Evolutionary conservation across 2,329 filamentous ascomycete genomes (phyloP).

Genomic region (Beauveria brongniartii): DNA sequence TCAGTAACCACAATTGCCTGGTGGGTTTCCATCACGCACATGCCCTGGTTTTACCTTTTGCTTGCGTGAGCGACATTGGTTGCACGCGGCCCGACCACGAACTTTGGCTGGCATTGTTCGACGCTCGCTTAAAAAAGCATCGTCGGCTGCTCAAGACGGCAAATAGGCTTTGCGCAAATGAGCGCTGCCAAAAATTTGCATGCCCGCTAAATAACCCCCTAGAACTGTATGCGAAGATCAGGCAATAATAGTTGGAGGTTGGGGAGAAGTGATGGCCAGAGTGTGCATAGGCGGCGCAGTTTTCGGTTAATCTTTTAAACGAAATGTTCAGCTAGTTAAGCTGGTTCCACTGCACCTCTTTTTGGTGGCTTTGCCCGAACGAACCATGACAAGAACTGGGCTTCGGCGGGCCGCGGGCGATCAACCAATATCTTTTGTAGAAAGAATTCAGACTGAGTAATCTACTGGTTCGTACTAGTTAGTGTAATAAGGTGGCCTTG

Average conservation of each 20-base stretch:
- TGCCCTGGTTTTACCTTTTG: conserved; percentile 14
- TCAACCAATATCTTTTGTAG: background rate
- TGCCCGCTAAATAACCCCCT: background rate
- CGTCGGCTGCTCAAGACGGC: background rate
- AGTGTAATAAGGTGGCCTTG: too few species aligned
- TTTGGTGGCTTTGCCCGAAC: background rate
- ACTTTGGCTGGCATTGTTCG: background rate
- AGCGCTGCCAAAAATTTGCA: background rate
- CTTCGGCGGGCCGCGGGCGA: too few species aligned
- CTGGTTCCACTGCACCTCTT: background rate
- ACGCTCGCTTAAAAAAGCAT: background rate
- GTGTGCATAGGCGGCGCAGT: too few species aligned
- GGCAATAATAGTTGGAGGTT: background rate
- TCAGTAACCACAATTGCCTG: background rate
- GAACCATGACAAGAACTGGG: background rate
- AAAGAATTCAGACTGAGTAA: too few species aligned
- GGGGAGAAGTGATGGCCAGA: background rate
- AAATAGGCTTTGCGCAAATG: background rate
- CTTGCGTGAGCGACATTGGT: conserved; percentile 16
- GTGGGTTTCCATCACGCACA: background rate
- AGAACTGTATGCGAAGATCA: background rate
- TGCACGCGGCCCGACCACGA: conserved; percentile 16
- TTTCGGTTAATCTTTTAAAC: background rate
- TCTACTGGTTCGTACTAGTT: too few species aligned
- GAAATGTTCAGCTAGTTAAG: background rate